Base-by-base conservation (phyloP, 2,329 filamentous ascomycete species). In the Trichoderma citrinoviride region DNA sequence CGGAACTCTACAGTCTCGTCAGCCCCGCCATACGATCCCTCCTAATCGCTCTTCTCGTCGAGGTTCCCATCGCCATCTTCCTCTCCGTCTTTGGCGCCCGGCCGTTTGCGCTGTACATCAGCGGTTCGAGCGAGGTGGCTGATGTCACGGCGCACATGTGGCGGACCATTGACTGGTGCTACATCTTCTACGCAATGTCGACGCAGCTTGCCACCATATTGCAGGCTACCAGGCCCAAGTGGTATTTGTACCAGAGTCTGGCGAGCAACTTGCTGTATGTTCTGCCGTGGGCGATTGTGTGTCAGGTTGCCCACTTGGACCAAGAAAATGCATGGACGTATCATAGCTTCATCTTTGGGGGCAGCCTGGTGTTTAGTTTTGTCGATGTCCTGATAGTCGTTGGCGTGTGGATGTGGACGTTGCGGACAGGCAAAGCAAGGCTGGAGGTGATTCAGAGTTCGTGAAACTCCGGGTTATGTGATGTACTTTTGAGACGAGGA, bases 171-270 rank as follows among this genome's bases (percentile, higher is more conserved):
- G 84, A 87, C 68, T 87, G 83, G 83, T 91, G 88, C 70, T 91
- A 91, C 70, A 82, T 91, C 29, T 85, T 90, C 71, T 91, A 90
- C 66, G 88, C 86, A 0, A 73, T 85, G 19, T 86, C 84, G 1
- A 90, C 84, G 1, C 87, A 91, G 70, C 76, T 92, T 0, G 86
- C 87, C 0, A 83, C 86, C 0, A 78, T 92, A 0, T 74, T 92
- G 0, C 79, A 90, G 0, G 85, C 89, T 0, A 90, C 88, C 0
- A 76, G 81, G 0, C 88, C 88, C 0, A 77, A 77, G 2, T 91
- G 87, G 88, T 92, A 90, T 71, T 78, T 91, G 0, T 86, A 83
- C 65, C 88, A 91, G 72, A 87, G 85, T 3, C 75, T 92, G 0
- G 82, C 78, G 0, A 90, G 87, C 7, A 92, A 91, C 69, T 54